Base-by-base conservation (phyloP, 148 eudicot species). In the Vaccinium darrowii region DNA sequence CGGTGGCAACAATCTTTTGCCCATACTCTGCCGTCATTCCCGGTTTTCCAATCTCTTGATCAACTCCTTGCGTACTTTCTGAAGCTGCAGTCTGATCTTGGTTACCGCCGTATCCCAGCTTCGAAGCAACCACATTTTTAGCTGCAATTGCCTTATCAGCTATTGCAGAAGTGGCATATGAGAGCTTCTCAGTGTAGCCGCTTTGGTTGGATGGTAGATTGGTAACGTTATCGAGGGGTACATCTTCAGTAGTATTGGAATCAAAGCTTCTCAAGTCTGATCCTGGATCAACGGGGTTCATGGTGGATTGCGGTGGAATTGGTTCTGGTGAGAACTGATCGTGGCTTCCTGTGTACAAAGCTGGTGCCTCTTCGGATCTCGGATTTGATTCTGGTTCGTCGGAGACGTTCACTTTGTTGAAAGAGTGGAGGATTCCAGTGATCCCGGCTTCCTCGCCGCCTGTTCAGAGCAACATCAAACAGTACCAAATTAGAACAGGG, bases 261-360 rank as follows among this genome's bases (percentile, higher is more conserved):
- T 88, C 84, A 5, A 82, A 33, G 30, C 82, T 83, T 51, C 76
- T 86, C 33, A 77, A 82, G 52, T 15, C 65, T 16, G 79, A 54
- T 60, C 71, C 79, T 49, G 86, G 21, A 43, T 87, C 86, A 23
- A 49, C 33, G 25, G 50, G 9, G 52, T 81, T 78, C 1, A 63
- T 8, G 11, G 78, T 36, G 7, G 84, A 36, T n/a, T 75, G 36
- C 30, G 63, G n/a, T 3, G 87, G 88, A 14, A 85, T 30, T 43
- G 88, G 83, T 82, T 91, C 91, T 0, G 92, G 90, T 23, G 90
- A 88, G 83, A 92, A 90, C 77, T 90, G 92, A 75, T 92, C 90
- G 43, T 92, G 94, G 84, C 90, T 91, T 83, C 93, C 96, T 9
- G 92, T 56, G 73, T 75, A 88, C 27, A 49, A 16, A 0, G 51